Base-by-base conservation (phyloP, 805 yeast species). In the Wickerhamomyces kurtzmanii region DNA sequence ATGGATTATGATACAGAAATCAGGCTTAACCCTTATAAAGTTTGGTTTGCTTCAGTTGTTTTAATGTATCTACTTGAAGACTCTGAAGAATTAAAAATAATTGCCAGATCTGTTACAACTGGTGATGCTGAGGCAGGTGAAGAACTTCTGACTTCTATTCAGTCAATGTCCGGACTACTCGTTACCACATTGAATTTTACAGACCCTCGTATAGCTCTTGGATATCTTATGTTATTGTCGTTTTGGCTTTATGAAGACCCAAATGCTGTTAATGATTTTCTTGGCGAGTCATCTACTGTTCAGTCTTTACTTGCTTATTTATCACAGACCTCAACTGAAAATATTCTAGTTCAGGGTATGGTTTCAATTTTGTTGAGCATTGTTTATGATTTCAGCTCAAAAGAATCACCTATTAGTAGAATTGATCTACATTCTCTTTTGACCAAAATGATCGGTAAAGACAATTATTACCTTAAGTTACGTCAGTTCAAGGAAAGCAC, bases 201-300 rank as follows among this genome's bases (percentile, higher is more conserved):
- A 22, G 95, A 89, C 47, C 76, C 84, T 2, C 65, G 96, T 34
- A 72, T 82, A 6, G 65, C 93, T 0, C 65, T 84, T 22, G 83
- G 91, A 0, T 87, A 85, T 38, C 50, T 82, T 18, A 76, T 80
- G 72, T 60, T 89, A 8, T 59, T 91, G 22, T 68, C 76, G 0
- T 62, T 65, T 8, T 83, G 94, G 87, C 47, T 84, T 18, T 87
- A 65, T 56, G 95, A 82, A 39, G 85, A 85, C 46, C 62, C 68
- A 11, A 61, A 60, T 2, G 87, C 91, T 0, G 86, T 82, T 2
- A 64, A 80, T 43, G 85, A 77, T 39, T 80, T 91, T 42, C 55
- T 86, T 23, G 59, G 67, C 6, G 93, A 85, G 28, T 48, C 73
- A 2, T 64, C 89, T 0, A 67, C 67, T n/a, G 47, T 82, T 5